phyloP scores from a whole-genome alignment of 1,139 yeast genomes.

The Lodderomyces margitis region DNA sequence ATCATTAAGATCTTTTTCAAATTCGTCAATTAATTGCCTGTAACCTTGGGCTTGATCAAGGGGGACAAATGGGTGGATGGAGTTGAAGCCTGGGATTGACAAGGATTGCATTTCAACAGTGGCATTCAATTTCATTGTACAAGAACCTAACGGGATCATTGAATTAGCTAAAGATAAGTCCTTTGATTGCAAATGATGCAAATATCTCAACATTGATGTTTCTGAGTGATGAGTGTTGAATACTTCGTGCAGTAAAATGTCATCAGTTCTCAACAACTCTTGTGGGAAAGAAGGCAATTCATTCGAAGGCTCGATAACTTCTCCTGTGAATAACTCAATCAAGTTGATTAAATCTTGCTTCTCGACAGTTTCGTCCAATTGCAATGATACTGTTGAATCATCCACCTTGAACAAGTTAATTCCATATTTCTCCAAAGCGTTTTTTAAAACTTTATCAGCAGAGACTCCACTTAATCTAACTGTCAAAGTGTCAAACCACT shows the following conservation, averaged over 20 bases:
- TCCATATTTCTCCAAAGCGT: conserved; percentile 59
- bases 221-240: conserved; percentile 90
- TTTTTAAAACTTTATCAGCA: conserved; percentile 54
- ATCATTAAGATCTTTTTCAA: conserved; percentile 82
- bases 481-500: conserved; percentile 88
- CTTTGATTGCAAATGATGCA: conserved; percentile 80
- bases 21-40: conserved; percentile 65
- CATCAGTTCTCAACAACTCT: conserved; percentile 58
- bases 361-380: conserved; percentile 85
- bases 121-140: conserved; percentile 96
- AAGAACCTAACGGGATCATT: conserved; percentile 96
- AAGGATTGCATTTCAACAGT: conserved; percentile 94
- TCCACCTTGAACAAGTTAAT: conserved; percentile 77
- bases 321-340: conserved; percentile 55
- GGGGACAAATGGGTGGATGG: conserved; percentile 93
- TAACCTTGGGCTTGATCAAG: conserved; percentile 84
- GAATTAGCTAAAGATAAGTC: conserved; percentile 93
- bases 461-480: conserved; percentile 50
- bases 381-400: conserved; percentile 61
- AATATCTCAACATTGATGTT: conserved; percentile 89
- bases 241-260: conserved; percentile 67
- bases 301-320: conserved; percentile 20
- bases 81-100: conserved; percentile 89
- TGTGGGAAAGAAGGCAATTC: conserved; percentile 53
- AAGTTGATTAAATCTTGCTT: conserved; percentile 59